A percentile compares a stretch with the other conserved stretches of the same genome.
Evolutionary conservation across 441 rosid genomes (phyloP).

Genomic region (Aleurites moluccanus): DNA sequence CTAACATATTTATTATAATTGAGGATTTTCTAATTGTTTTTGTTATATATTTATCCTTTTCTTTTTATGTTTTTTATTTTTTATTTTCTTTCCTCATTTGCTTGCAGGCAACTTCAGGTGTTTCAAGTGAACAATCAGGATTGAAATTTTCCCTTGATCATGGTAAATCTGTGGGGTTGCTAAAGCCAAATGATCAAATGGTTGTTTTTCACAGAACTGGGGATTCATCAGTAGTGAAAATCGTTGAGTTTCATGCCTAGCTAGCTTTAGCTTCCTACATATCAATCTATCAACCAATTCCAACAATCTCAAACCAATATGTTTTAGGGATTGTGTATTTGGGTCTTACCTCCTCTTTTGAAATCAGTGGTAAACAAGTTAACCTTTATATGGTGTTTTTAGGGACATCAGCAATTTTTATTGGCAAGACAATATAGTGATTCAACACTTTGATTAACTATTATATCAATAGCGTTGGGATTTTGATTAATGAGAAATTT

Average conservation of each 20-base stretch:
- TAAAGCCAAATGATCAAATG: constrained; percentile 64
- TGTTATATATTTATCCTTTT: no score
- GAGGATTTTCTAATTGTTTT: no score
- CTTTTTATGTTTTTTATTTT: no score
- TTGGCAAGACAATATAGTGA: no score
- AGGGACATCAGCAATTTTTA: no score
- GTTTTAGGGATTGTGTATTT: background rate
- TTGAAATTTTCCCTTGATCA: constrained; percentile 77
- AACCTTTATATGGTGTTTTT: no score
- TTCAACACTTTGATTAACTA: no score
- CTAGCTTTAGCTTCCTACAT: constrained; percentile 14
- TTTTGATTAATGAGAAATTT: no score
- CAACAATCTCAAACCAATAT: no score
- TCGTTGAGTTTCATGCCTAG: constrained; percentile 69
- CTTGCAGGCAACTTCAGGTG: constrained; percentile 61
- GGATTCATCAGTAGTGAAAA: constrained; percentile 73
- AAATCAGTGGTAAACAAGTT: no score
- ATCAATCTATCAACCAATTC: background rate
- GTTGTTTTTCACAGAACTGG: constrained; percentile 84
- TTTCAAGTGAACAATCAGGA: constrained; percentile 61
- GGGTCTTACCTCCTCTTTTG: background rate
- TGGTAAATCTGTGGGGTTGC: constrained; percentile 63
- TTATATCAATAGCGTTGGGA: no score
- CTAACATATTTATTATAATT: no score
- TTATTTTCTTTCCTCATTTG: background rate